Evolutionary conservation across 257 asterid genomes (phyloP).

Genomic region (Ehretia macrophylla): DNA sequence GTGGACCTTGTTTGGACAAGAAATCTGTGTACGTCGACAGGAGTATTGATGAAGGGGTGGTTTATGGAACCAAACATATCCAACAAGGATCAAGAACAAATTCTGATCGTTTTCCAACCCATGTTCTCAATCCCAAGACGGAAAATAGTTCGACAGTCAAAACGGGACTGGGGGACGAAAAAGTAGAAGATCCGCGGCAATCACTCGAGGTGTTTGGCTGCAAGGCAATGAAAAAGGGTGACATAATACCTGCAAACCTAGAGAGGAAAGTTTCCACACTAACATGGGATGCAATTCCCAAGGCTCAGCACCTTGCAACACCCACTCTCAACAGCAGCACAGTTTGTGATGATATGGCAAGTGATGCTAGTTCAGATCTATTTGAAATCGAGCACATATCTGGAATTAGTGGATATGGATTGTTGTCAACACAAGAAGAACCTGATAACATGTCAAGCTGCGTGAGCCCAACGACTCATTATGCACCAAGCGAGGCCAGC

Average conservation of each 20-base stretch:
- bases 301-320: constrained; percentile 20
- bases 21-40: constrained; percentile 24
- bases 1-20: constrained; percentile 52
- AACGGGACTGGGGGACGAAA: constrained; percentile 1
- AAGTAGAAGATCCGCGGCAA: constrained; percentile 30
- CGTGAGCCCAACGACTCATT: constrained; percentile 46
- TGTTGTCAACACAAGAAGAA: constrained; percentile 9
- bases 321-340: constrained; percentile 28
- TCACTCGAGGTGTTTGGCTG: constrained; percentile 76
- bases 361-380: constrained; percentile 83
- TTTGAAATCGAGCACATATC: constrained; percentile 76
- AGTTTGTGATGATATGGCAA: constrained; percentile 55
- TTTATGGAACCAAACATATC: constrained; percentile 16
- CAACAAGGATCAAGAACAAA: constrained; percentile 18
- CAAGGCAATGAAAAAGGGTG: constrained; percentile 28
- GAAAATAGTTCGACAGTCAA: constrained; percentile 6
- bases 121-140: too few species aligned
- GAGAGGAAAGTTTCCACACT: constrained; percentile 74
- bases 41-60: neutral
- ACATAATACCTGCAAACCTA: constrained; percentile 36
- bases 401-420: constrained; percentile 19
- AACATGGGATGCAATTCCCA: constrained; percentile 88
- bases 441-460: constrained; percentile 33
- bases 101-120: constrained; percentile 14
- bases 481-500: constrained; percentile 78